Evolutionary conservation across 2,329 filamentous ascomycete genomes (phyloP).

Genomic region (Ascochyta fabae): DNA sequence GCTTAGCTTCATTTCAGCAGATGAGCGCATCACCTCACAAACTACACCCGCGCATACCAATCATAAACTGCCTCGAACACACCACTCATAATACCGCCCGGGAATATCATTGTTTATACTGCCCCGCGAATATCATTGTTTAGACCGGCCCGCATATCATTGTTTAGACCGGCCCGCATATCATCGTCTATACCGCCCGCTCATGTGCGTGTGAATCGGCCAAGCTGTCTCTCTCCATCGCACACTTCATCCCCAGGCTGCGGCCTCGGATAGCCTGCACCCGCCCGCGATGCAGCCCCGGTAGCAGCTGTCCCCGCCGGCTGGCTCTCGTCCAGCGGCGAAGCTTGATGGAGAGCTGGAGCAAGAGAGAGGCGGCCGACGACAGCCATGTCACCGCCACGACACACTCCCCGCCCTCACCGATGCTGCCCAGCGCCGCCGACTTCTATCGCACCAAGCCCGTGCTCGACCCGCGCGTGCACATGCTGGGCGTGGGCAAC

Average conservation of each 20-base stretch:
- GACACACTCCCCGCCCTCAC: neutral
- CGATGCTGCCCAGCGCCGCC: constrained; percentile 22
- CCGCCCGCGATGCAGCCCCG: constrained; percentile 48
- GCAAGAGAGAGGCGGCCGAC: constrained; percentile 21
- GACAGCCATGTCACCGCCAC: neutral
- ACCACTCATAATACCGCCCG: neutral
- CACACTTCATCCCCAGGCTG: constrained; percentile 52
- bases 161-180: too few relatives aligned
- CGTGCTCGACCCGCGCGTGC: constrained; percentile 47
- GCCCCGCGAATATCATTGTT: too few relatives aligned
- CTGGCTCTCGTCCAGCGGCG: constrained; percentile 48
- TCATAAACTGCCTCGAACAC: too few relatives aligned
- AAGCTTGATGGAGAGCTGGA: constrained; percentile 30
- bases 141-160: too few relatives aligned
- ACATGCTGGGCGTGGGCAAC: constrained; percentile 82
- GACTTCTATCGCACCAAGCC: constrained; percentile 43
- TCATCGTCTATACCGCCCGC: neutral
- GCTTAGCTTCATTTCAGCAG: neutral
- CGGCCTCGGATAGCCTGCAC: constrained; percentile 54
- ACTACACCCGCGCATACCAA: neutral
- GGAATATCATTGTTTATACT: too few relatives aligned
- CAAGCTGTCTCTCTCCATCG: constrained; percentile 54
- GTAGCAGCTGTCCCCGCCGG: constrained; percentile 53
- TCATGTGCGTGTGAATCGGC: constrained; percentile 19
- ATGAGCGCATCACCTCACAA: constrained; percentile 8